Base-by-base conservation (phyloP, 1,139 yeast species). In the Pichia sp. region DNA sequence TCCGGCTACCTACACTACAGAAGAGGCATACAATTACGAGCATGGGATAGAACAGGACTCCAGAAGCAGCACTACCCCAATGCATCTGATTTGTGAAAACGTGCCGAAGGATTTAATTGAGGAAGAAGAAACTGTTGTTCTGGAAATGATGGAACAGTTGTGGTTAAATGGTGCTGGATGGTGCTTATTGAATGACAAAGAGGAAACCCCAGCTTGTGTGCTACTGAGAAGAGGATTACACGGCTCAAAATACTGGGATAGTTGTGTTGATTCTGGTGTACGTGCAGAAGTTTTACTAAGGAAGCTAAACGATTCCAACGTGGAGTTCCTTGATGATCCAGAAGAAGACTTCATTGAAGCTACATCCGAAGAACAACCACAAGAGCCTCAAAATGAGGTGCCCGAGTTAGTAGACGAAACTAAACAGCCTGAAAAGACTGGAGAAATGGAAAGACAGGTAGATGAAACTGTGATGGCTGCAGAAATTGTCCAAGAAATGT, bases 161-260 rank as follows among this genome's bases (percentile, higher is more conserved):
- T 83, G 91, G 61, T 83, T 87, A 62, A 85, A 83, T 66, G 98
- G 98, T 13, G 96, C 96, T 0, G 96, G 95, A 8, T 91, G 97
- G 97, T 83, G 83, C 62, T 74, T 84, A 55, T 72, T 80, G 5
- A 93, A 87, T 64, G 75, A 73, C 53, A 79, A 83, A 57, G 74
- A 79, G 59, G 82, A 83, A 58, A 86, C 96, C 0, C 87, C 95
- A 0, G 96, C 95, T 3, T 88, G 93, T 67, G 74, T 85, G 47
- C 72, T 80, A 57, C 73, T 76, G 51, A 78, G 77, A 54, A 73
- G 82, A 51, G 77, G 76, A 2, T 69, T 82, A 51, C 68, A 72
- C 50, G 74, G 73, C 0, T 62, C 65, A 25, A 64, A 51, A 63
- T 76, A 25, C 58, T 69, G 64, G 73, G 70, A 58, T 47, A 68